Conservation (phyloP, 345 rosid genomes). For the Crucihimalaya himalaica region DNA sequence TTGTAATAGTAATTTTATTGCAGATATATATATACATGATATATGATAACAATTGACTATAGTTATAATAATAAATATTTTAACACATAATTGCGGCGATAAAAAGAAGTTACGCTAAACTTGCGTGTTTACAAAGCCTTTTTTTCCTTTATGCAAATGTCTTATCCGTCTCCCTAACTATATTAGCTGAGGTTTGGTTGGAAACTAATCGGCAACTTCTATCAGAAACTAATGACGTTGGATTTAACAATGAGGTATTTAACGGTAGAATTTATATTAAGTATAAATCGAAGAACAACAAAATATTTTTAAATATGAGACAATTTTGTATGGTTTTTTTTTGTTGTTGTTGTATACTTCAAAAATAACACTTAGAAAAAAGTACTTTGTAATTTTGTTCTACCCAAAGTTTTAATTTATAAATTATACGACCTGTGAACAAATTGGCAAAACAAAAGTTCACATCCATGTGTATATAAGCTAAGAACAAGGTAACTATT, state of each 20-base stretch:
- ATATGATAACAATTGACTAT: not conserved
- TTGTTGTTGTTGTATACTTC: no score
- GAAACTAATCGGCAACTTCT: conserved; percentile 24
- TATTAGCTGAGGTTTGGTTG: conserved; percentile 38
- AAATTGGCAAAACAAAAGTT: no score
- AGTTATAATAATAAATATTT: not conserved
- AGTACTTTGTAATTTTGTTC: no score
- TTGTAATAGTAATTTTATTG: conserved; percentile 6
- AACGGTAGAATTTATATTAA: not conserved
- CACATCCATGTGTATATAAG: not conserved
- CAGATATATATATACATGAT: no score
- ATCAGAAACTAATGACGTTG: not conserved
- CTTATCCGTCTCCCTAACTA: conserved; percentile 32
- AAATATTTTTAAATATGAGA: no score
- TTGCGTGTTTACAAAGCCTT: conserved; percentile 29
- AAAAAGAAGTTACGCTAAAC: not conserved
- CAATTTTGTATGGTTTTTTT: no score
- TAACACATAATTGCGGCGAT: not conserved
- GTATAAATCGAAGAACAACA: not conserved
- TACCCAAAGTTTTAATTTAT: no score
- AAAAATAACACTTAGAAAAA: no score
- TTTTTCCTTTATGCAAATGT: not conserved
- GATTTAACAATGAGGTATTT: not conserved
- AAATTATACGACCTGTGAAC: no score
- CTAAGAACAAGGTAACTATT: not conserved